A percentile compares a stretch with the other conserved stretches of the same genome.
These are phyloP conservation scores for Wickerhamomyces pijperi DNA, from an alignment of 805 yeast species.

Conservation along the genomic window DNA sequence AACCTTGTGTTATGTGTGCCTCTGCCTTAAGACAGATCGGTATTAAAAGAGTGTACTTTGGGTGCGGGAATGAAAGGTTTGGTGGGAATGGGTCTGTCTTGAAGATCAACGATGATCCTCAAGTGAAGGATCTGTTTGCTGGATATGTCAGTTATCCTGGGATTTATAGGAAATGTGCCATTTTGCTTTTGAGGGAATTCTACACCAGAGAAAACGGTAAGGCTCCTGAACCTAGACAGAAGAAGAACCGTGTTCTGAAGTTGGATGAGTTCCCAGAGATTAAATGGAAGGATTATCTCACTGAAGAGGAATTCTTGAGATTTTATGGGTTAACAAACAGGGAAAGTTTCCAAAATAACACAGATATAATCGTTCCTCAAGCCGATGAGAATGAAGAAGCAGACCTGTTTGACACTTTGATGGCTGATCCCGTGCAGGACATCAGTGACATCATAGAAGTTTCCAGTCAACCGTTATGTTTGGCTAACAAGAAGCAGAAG, in stretches of 20 bases:
- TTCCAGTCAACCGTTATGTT: too few species aligned
- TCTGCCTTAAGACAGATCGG: constrained; percentile 77
- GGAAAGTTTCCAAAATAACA: constrained; percentile 5
- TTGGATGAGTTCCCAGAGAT: constrained; percentile 47
- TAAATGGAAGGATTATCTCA: constrained; percentile 43
- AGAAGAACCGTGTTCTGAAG: constrained; percentile 55
- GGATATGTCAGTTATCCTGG: constrained; percentile 63
- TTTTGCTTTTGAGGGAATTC: constrained; percentile 68
- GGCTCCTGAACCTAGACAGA: constrained; percentile 74
- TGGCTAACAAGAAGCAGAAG: too few species aligned
- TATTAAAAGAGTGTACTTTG: constrained; percentile 66
- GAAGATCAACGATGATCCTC: constrained; percentile 36
- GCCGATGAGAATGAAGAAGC: too few species aligned
- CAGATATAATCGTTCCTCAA: constrained; percentile 6
- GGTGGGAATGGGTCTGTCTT: constrained; percentile 94
- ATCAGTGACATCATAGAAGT: too few species aligned
- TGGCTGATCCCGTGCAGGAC: too few species aligned
- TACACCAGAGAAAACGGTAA: constrained; percentile 76
- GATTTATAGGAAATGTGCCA: constrained; percentile 68
- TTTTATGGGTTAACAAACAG: constrained; percentile 24
- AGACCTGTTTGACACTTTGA: too few species aligned
- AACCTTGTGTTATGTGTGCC: constrained; percentile 98
- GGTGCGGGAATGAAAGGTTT: constrained; percentile 90
- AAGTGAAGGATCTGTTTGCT: constrained; percentile 5
- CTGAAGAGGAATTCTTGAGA: constrained; percentile 34